These are phyloP conservation scores for Beta macrorhiza DNA, from an alignment of 179 eudicot genomes.

Conservation along the genomic window DNA sequence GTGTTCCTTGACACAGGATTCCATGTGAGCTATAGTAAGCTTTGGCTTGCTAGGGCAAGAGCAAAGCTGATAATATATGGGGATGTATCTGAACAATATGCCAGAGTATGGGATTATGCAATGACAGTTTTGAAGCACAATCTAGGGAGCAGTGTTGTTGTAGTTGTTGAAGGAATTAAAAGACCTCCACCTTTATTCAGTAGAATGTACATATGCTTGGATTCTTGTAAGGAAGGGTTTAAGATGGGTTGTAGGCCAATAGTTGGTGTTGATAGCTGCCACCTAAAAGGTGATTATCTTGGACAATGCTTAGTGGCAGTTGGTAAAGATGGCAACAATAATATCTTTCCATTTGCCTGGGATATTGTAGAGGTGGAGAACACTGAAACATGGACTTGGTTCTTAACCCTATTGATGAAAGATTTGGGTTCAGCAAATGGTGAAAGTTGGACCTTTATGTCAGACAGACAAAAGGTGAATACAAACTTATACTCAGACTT, in stretches of 20 bases:
- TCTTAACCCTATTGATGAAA: neutral
- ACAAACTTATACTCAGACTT: neutral
- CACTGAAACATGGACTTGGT: neutral
- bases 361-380: neutral
- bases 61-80: constrained; percentile 1
- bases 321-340: constrained; percentile 10
- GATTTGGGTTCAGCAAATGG: neutral
- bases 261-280: constrained; percentile 10
- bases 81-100: neutral
- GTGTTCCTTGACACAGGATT: no score
- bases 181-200: neutral
- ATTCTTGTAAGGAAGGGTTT: neutral
- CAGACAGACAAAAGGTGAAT: neutral
- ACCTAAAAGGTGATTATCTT: constrained; percentile 8
- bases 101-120: constrained; percentile 5
- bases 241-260: constrained; percentile 1
- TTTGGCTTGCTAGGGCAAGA: no score
- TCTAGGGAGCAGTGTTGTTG: neutral
- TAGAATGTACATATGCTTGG: constrained; percentile 5
- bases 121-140: neutral
- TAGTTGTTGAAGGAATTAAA: neutral
- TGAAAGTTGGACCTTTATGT: no score
- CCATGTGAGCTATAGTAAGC: no score
- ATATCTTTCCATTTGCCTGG: neutral
- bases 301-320: neutral